Base-by-base conservation (phyloP, 148 eudicot genomes). In the Persicaria maculosa region DNA sequence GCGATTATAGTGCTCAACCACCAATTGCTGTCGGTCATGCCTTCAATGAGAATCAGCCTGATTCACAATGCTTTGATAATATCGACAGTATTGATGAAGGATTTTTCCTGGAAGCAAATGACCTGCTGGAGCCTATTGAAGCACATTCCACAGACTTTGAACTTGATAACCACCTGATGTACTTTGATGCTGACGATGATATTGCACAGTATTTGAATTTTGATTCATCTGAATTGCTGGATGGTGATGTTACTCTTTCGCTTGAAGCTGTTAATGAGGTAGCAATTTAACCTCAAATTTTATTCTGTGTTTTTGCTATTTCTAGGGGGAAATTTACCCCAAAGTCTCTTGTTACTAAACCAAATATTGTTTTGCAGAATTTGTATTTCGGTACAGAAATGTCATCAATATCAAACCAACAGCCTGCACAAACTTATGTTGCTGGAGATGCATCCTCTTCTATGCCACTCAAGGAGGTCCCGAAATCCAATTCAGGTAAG, bases 21-120 rank as follows among this genome's bases (percentile, higher is more conserved):
- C 83, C 81, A 81, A 79, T 76, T 77, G 74, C 80, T 17, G 22
- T 45, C 19, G 76, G 74, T 52, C 81, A 82, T 70, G 85, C 52
- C 70, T 84, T 86, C 70, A 74, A 58, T 70, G 82, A 85, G 75
- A 83, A 74, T 82, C 78, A 87, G 71, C 84, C 88, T 53, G 86
- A 82, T 77, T 86, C 85, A 73, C 85, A 87, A 44, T 79, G 77
- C 72, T 44, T 80, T 44, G 88, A 85, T 79, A 72, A 81, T 77
- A 46, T 72, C 7, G 65, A 55, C 46, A 71, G 79, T 68, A 77
- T 73, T 58, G 84, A 79, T 74, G 85, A 88, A 58, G 87, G 83
- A 50, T 55, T 85, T 25, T 91, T 82, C 80, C 69, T 86, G 45
- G 97, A 92, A 79, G 83, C 87, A 76, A 76, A 81, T 80, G 96